A percentile compares a stretch with the other conserved stretches of the same genome.
phyloP scores from a whole-genome alignment of 768 basidiomycete genomes.

The Auriscalpium orientale region DNA sequence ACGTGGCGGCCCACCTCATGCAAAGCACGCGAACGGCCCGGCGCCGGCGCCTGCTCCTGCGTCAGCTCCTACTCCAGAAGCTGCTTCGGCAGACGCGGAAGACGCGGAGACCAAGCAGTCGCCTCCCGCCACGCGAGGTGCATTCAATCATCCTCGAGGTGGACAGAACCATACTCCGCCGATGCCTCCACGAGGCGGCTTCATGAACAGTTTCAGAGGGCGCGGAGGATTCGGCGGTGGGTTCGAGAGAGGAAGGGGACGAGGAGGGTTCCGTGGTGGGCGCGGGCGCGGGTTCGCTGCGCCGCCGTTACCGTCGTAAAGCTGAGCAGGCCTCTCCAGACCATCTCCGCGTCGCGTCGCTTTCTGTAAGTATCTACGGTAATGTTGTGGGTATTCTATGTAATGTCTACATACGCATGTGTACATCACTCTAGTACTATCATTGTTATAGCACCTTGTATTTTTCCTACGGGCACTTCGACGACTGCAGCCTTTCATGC shows the following conservation, averaged over 20 bases:
- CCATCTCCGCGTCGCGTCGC: not conserved
- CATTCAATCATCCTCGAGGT: not conserved
- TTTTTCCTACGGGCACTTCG: too few species aligned
- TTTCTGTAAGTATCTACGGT: too few species aligned
- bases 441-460: too few species aligned
- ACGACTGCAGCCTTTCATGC: too few species aligned
- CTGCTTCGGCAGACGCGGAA: slow-evolving; percentile 1
- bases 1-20: slow-evolving; percentile 15
- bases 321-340: not conserved
- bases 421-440: too few species aligned
- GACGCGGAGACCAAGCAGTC: slow-evolving; percentile 12
- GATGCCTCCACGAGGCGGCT: slow-evolving; percentile 17
- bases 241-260: slow-evolving; percentile 26
- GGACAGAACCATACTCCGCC: slow-evolving; percentile 11
- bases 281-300: not conserved
- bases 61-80: not conserved
- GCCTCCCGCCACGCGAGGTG: slow-evolving; percentile 4
- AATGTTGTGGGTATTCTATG: too few species aligned
- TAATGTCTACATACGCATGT: too few species aligned
- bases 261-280: not conserved
- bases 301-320: slow-evolving; percentile 6
- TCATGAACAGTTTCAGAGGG: slow-evolving; percentile 19
- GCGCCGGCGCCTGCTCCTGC: not conserved
- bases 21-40: slow-evolving; percentile 13
- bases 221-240: slow-evolving; percentile 24